Evolutionary conservation across 441 rosid genomes (phyloP), one percentile per base, ranked within the genome.

Genomic region (Metrosideros polymorpha): DNA sequence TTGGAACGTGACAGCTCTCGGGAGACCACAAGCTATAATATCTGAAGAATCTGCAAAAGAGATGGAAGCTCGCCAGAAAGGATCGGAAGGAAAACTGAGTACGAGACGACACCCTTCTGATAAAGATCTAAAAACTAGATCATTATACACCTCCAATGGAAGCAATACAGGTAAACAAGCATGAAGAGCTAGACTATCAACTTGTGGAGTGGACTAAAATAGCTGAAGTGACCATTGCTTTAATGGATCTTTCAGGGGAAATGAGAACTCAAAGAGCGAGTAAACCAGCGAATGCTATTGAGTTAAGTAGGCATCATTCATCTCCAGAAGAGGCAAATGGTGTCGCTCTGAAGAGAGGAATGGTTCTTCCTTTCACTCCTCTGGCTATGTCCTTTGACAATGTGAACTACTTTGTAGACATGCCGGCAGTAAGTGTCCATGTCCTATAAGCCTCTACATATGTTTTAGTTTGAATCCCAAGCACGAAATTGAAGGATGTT

Each of bases 361-460:
- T 96, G 98, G 91, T 95, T 89, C 93, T 98, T 83, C 99, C 98
- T 84, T 98, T 98, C 93, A 91, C 95, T 53, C 99, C 99, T 86
- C 94, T 95, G 17, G 93, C 95, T 51, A 96, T 98, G 99, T 94
- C 99, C 2, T 98, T 98, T 14, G 92, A 94, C 84, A 88, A 86
- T 35, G 93, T 98, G 56, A 89, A 93, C 85, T 98, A 96, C 93
- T 94, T 89, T 63, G 99, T 98, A 10, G 97, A 96, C 89, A 98
- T 96, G 99, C 99, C 99, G 27, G 86, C 95, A 30, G 99, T 98
- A 92, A 93, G 92, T 87, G 82, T 85, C 85, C 15, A 39, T 35
- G 32, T 51, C 30, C 52, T 24, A 3, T 55, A 51, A 86, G 52
- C 50, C 30, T 52, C 83, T 18, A 51, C 71, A 22, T 22, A 39